Evolutionary conservation across 164 flowering plant genomes (phyloP), one percentile per base, ranked within the genome.

Genomic region (Malania oleifera): DNA sequence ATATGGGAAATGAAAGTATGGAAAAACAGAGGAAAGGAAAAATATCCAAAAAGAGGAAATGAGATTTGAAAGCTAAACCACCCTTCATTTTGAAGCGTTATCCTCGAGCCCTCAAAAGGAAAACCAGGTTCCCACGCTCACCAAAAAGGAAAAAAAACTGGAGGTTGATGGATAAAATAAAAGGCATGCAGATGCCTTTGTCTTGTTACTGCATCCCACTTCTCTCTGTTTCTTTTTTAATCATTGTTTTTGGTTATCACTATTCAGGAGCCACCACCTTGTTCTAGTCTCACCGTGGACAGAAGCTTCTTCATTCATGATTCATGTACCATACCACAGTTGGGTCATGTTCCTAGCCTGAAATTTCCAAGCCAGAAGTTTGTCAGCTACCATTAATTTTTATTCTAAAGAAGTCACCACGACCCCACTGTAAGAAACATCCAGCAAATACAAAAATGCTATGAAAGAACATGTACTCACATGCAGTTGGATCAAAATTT

Each of bases 91-190:
- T 65, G 67, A 65, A 49, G 59, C 59, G 52, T 53, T 52, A 53
- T 55, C 63, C 70, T 73, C 73, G 77, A 73, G 70, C 73, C 70
- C 73, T 73, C 70, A 66, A 73, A 59, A 57, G 44, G 43, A 17
- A 44, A 44, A 1, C 27, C n/a, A n/a, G 28, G 35, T 54, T 48
- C 31, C 40, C 28, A 19, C 40, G 22, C 22, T 37, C 47, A 10
- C 59, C 55, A 40, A 8, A 15, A 44, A 41, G 7, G 22, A 19
- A 13, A 46, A 55, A 41, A 45, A 34, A 26, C 37, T 31, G 66
- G n/a, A 68, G 54, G 56, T 27, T 38, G 57, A 54, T 39, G 5
- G 52, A 15, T 14, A 47, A 35, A 48, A 20, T 38, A 24, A 31
- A 25, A 38, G 27, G 35, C 35, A 31, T 31, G 35, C 35, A 13